Conservation (phyloP, 2,329 filamentous ascomycete species). For the Mariannaea elegans region DNA sequence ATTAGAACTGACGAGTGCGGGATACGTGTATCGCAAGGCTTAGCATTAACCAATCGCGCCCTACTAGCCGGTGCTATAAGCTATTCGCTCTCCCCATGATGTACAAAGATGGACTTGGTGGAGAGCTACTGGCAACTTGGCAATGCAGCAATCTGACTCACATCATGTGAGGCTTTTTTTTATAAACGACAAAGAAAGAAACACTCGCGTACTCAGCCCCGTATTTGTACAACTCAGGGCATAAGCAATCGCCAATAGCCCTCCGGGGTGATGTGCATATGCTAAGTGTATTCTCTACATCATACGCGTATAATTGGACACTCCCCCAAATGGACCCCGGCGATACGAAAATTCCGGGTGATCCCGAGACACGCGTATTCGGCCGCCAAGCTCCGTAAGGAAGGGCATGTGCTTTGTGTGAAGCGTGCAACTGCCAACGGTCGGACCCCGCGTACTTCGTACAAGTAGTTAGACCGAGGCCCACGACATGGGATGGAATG, state of each 20-base stretch:
- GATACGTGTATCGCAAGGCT: neutral
- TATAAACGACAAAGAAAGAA: no score
- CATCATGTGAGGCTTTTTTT: no score
- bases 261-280: no score
- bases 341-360: conserved; percentile 30
- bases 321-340: neutral
- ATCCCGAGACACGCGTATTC: conserved; percentile 32
- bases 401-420: neutral
- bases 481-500: neutral
- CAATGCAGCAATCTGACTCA: no score
- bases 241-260: no score
- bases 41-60: neutral
- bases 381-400: neutral
- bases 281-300: neutral
- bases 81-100: no score
- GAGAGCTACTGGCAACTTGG: no score
- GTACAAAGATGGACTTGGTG: no score
- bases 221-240: no score
- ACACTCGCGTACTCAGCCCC: no score
- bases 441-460: neutral
- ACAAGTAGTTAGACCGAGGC: neutral
- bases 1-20: neutral
- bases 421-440: neutral
- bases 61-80: no score
- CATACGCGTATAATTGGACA: conserved; percentile 30